phyloP scores from a whole-genome alignment of 2,329 filamentous ascomycete genomes.

The Pyricularia sp. region DNA sequence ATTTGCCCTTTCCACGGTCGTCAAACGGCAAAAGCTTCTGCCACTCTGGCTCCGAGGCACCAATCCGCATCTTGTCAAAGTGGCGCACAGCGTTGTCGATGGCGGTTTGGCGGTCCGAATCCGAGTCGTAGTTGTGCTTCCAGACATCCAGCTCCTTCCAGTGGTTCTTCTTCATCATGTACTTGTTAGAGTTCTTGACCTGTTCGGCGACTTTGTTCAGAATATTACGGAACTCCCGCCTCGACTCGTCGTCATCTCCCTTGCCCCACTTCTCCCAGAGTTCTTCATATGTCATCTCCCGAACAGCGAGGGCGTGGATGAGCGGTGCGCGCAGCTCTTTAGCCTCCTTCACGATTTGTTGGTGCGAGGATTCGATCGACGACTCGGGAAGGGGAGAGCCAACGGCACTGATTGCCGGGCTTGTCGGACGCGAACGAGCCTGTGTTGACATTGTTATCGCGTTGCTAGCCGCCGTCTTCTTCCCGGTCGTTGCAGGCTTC shows the following conservation, averaged over 20 bases:
- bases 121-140: conserved; percentile 46
- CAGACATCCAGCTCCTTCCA: conserved; percentile 59
- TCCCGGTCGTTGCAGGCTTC: conserved; percentile 10
- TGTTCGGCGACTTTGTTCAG: conserved; percentile 51
- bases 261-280: conserved; percentile 36
- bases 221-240: conserved; percentile 42
- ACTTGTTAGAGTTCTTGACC: conserved; percentile 38
- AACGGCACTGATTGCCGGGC: conserved; percentile 45
- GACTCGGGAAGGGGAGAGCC: conserved; percentile 41
- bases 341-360: conserved; percentile 41
- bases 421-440: conserved; percentile 34
- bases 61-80: conserved; percentile 50
- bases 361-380: conserved; percentile 38
- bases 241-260: conserved; percentile 26
- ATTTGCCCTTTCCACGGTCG: conserved; percentile 50
- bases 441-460: conserved; percentile 4
- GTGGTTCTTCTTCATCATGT: conserved; percentile 44
- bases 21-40: conserved; percentile 48
- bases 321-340: conserved; percentile 35
- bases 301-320: conserved; percentile 51
- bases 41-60: conserved; percentile 48
- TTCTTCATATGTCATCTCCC: conserved; percentile 39
- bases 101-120: conserved; percentile 46
- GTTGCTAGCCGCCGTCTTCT: conserved; percentile 10
- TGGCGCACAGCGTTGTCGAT: conserved; percentile 51